Percentiles rank a stretch among this genome's conserved stretches.
Evolutionary conservation across 345 rosid genomes (phyloP).

Genomic region (Eucalyptus decipiens): DNA sequence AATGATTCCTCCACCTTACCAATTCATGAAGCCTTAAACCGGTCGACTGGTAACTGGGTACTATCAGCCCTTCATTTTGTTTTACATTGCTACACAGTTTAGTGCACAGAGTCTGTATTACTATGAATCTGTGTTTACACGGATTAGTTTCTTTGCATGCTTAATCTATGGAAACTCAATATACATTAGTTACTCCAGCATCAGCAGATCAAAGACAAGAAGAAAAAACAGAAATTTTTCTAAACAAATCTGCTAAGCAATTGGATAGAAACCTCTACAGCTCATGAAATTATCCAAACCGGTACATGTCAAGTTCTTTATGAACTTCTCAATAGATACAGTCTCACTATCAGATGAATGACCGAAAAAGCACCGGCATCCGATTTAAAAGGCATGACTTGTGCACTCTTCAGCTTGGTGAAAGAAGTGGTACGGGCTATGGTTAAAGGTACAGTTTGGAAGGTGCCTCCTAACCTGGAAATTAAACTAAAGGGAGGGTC

Average conservation of each 20-base stretch:
- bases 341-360: neutral
- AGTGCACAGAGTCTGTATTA: neutral
- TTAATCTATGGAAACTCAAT: neutral
- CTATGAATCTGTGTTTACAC: neutral
- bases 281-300: neutral
- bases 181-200: neutral
- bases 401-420: neutral
- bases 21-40: slow-evolving; percentile 19
- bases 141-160: neutral
- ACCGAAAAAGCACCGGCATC: neutral
- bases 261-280: neutral
- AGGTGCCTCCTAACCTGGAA: neutral
- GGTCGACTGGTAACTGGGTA: neutral
- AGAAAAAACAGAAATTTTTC: neutral
- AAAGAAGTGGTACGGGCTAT: neutral
- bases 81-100: neutral
- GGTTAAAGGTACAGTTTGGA: neutral
- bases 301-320: neutral
- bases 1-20: slow-evolving; percentile 27
- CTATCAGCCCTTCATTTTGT: neutral
- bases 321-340: neutral
- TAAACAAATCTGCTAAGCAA: neutral
- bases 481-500: neutral
- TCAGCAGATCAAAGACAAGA: neutral
- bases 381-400: neutral